Base-by-base conservation (phyloP, 495 filamentous ascomycete genomes). In the Penicillium verhagenii region DNA sequence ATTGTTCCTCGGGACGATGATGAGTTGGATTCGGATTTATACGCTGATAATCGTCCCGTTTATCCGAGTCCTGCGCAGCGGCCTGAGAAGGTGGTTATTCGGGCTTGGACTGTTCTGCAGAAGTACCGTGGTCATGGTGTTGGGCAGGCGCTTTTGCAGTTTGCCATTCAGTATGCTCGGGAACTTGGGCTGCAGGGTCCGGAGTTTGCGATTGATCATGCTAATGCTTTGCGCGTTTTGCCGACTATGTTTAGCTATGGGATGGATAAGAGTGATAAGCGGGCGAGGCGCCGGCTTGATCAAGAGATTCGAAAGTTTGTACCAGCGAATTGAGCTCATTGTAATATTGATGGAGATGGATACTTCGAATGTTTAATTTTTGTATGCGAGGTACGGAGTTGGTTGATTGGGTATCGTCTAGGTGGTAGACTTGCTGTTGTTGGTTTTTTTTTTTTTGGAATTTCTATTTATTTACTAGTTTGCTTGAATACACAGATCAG, bases 101-200 rank as follows among this genome's bases (percentile, higher is more conserved):
- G 86, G 20, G 90, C 87, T 1, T 92, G 90, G 88, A 89, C 90
- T 3, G 87, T 91, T 0, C 76, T 79, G 64, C 55, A 82, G 54
- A 73, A 68, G 57, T 92, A 89, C 65, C 77, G 91, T 11, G 71
- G 80, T 5, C 75, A 76, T 48, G 90, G 90, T 0, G 69, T 95
- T 7, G 91, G 90, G 4, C 72, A 61, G 14, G 85, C 80, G 21
- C 70, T 96, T 65, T 69, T 95, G 49, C 79, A 86, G 50, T 81
- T 85, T 56, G 87, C 83, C 3, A 82, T 89, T 1, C 71, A 68
- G 52, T 52, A 86, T 42, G 75, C 78, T 50, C 76, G 80, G 56
- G 74, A 76, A 61, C 79, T 77, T 51, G 84, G 86, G 6, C 76
- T 59, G 56, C 69, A 29, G 74, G 83, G 50, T 74, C 78, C 38